Evolutionary conservation across 768 basidiomycete genomes (phyloP).

Genomic region (Lentinus brumalis): DNA sequence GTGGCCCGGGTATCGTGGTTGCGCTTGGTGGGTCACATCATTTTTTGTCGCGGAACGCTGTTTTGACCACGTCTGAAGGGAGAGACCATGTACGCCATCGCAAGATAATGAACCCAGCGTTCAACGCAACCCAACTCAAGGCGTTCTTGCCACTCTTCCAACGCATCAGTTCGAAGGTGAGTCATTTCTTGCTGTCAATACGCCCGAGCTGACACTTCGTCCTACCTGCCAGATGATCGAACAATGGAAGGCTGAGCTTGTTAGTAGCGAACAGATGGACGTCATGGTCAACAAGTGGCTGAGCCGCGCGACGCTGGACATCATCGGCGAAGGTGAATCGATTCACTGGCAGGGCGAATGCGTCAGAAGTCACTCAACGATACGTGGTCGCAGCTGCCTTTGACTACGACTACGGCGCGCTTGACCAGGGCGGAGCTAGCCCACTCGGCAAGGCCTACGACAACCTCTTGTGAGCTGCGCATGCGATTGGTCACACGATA

Average conservation of each 20-base stretch:
- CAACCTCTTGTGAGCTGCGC: conserved; percentile 17
- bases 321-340: conserved; percentile 24
- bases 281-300: conserved; percentile 19
- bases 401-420: conserved; percentile 18
- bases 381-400: conserved; percentile 17
- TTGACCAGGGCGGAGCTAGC: conserved; percentile 11
- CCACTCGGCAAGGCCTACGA: conserved; percentile 17
- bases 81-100: conserved; percentile 21
- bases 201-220: too few species aligned
- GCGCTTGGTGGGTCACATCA: background rate
- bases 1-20: conserved; percentile 5
- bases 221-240: conserved; percentile 17
- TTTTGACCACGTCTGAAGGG: background rate
- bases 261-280: background rate
- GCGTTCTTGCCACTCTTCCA: conserved; percentile 24
- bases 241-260: conserved; percentile 24
- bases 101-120: conserved; percentile 24
- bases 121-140: conserved; percentile 21
- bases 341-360: background rate
- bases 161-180: conserved; percentile 17
- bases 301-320: conserved; percentile 22
- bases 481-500: too few species aligned
- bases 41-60: too few species aligned
- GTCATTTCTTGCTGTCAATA: too few species aligned
- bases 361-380: too few species aligned